These are phyloP conservation scores for Chrysosphaeria jannelii DNA, from an alignment of 2,329 filamentous ascomycete genomes.

Conservation along the genomic window DNA sequence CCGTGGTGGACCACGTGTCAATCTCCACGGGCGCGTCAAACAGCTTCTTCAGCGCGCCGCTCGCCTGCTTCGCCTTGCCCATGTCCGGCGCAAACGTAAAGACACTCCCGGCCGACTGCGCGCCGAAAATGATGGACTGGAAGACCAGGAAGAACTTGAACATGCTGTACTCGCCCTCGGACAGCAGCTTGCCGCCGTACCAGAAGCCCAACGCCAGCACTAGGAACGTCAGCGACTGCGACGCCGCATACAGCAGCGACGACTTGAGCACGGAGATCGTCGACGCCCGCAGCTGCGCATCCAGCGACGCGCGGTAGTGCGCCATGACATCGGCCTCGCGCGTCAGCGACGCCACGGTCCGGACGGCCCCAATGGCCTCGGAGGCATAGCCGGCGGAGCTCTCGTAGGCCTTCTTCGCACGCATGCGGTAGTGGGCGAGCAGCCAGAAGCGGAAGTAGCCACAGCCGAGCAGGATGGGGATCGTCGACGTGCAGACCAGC, in stretches of 20 bases:
- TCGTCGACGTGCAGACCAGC: slow-evolving; percentile 12
- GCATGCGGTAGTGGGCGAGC: slow-evolving; percentile 39
- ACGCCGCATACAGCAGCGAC: slow-evolving; percentile 50
- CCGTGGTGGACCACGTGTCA: slow-evolving; percentile 49
- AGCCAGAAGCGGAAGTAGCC: slow-evolving; percentile 28
- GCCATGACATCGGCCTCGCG: slow-evolving; percentile 53
- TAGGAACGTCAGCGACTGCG: slow-evolving; percentile 59
- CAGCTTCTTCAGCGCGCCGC: slow-evolving; percentile 47
- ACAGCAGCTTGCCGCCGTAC: slow-evolving; percentile 61
- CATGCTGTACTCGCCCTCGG: slow-evolving; percentile 35
- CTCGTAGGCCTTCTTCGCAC: slow-evolving; percentile 54
- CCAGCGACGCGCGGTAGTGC: slow-evolving; percentile 38
- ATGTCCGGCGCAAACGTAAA: slow-evolving; percentile 82
- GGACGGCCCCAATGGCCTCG: slow-evolving; percentile 78
- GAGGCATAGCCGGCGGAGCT: slow-evolving; percentile 64
- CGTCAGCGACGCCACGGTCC: slow-evolving; percentile 74
- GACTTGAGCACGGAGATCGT: slow-evolving; percentile 47
- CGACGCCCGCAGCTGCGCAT: slow-evolving; percentile 32
- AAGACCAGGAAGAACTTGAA: slow-evolving; percentile 90
- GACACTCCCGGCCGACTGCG: slow-evolving; percentile 68
- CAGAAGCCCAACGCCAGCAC: slow-evolving; percentile 75
- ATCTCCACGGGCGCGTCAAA: slow-evolving; percentile 62
- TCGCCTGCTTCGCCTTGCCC: slow-evolving; percentile 72
- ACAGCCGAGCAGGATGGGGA: slow-evolving; percentile 11
- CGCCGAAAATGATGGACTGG: slow-evolving; percentile 62